These are phyloP conservation scores for Cupressus sempervirens DNA, from an alignment of 75 land plant species.

Conservation along the genomic window DNA sequence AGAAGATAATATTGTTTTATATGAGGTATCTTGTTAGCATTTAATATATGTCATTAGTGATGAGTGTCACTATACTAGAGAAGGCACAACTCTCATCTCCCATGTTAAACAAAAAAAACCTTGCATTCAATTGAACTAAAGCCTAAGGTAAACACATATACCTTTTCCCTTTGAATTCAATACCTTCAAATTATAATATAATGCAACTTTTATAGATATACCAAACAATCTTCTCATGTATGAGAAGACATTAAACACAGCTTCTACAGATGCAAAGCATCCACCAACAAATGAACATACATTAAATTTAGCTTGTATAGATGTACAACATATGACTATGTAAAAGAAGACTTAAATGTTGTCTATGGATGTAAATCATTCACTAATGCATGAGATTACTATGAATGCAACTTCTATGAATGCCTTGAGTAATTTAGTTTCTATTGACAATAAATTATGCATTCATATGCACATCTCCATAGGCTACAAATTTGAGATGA, in stretches of 20 bases:
- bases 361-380: not conserved
- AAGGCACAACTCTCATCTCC: not conserved
- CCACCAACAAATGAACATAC: too few relatives aligned
- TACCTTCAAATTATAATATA: not conserved
- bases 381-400: not conserved
- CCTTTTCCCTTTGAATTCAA: not conserved
- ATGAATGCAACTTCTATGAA: not conserved
- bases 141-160: not conserved
- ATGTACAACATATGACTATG: too few relatives aligned
- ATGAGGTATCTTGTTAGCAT: not conserved
- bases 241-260: too few relatives aligned
- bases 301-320: too few relatives aligned
- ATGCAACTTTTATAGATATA: not conserved
- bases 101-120: not conserved
- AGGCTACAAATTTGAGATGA: not conserved
- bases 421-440: not conserved
- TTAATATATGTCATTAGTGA: not conserved
- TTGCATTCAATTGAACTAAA: not conserved
- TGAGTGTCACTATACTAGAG: not conserved
- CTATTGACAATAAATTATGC: not conserved
- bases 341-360: not conserved
- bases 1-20: not conserved
- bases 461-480: not conserved
- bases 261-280: too few relatives aligned
- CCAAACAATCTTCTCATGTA: too few relatives aligned